Evolutionary conservation across 768 basidiomycete species (phyloP), one percentile per base, ranked within the genome.

Genomic region (Amyloporia xantha): DNA sequence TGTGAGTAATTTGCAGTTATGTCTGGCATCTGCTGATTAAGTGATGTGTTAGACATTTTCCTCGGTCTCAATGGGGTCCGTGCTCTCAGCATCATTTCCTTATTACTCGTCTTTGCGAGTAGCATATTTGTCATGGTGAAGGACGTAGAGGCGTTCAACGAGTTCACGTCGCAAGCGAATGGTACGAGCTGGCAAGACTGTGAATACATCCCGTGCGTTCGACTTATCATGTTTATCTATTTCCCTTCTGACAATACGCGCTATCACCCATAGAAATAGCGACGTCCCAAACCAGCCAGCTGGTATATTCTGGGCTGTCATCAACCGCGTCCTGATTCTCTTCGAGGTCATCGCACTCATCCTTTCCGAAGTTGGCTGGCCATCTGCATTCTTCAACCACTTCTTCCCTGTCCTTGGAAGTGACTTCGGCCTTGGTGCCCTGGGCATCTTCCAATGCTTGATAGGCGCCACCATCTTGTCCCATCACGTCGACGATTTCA

Each of bases 281-380:
- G 90, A 90, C 2, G 90, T 96, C 4, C 92, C 92, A 3, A 90
- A 91, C 66, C 91, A 95, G 64, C 78, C 88, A 25, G 92, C 88
- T 17, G 92, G 92, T 23, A 78, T 80, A 7, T 95, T 96, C 69
- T 96, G 91, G 88, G 87, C 89, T 4, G 82, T 95, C 53, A 71
- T 94, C 54, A 90, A 91, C 66, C 76, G 89, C 51, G 75, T 95
- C 48, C 78, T 95, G 65, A 90, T 95, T 65, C 79, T 92, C 53
- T 82, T 87, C 66, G 87, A 93, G 71, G 78, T 84, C 52, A 64
- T 92, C 59, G 72, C 91, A 26, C 81, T 95, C 59, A 66, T 92
- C 53, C 66, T 92, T 49, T 86, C 91, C 48, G 93, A 96, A 67
- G 53, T 92, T 50, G 82, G 86, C 54, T 87, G 89, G 78, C 90